Percentiles rank a stretch among this genome's conserved stretches.
These are phyloP conservation scores for Phytophthora meadii DNA, from an alignment of 352 stramenopile species.

Conservation along the genomic window DNA sequence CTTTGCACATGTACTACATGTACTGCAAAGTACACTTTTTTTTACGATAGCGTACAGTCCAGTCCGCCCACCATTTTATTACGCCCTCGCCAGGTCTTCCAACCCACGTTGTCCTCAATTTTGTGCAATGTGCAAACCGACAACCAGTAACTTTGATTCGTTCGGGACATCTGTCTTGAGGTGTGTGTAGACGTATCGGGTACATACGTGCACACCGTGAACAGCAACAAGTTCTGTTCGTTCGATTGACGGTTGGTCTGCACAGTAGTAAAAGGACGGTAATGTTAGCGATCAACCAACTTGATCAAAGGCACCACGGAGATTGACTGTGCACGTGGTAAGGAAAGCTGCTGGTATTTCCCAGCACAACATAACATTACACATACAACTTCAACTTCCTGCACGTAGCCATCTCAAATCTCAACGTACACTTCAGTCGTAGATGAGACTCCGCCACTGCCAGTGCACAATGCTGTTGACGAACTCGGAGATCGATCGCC, in stretches of 20 bases:
- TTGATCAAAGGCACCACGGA: neutral
- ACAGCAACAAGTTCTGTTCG: conserved; percentile 19
- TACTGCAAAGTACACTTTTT: no score
- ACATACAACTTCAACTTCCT: conserved; percentile 36
- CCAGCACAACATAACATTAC: conserved; percentile 11
- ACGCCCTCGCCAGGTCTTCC: neutral
- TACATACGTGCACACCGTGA: neutral
- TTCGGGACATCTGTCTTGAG: conserved; percentile 32
- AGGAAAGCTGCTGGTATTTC: conserved; percentile 1
- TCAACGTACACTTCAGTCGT: conserved; percentile 62
- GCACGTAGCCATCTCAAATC: conserved; percentile 30
- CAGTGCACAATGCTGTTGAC: conserved; percentile 90
- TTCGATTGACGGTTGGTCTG: conserved; percentile 6
- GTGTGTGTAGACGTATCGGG: conserved; percentile 18
- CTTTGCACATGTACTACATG: neutral
- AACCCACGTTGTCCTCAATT: conserved; percentile 6
- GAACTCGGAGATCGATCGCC: conserved; percentile 85
- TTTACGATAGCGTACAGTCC: neutral
- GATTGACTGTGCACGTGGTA: neutral
- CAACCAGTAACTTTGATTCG: conserved; percentile 24
- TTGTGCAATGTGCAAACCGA: neutral
- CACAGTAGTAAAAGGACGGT: no score
- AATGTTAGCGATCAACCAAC: no score
- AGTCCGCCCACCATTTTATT: neutral
- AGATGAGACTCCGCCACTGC: conserved; percentile 88